Evolutionary conservation across 2,329 filamentous ascomycete species (phyloP).

Genomic region (Microsporum ferrugineum): DNA sequence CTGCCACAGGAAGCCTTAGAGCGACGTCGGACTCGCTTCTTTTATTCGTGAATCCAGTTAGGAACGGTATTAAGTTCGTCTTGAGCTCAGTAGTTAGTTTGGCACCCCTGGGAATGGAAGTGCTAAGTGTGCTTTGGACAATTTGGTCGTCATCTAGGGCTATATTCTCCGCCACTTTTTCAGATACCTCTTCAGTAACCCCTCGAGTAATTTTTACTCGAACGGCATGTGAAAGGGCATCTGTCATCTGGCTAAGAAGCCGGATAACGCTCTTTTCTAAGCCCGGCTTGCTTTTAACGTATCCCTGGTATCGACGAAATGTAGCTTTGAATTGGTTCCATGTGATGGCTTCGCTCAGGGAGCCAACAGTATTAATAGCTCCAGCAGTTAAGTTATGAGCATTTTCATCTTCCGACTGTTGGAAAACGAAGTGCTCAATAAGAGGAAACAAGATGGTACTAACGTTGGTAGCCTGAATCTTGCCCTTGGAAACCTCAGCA

Average conservation of each 20-base stretch:
- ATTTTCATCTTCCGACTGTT: slow-evolving; percentile 62
- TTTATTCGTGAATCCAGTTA: slow-evolving; percentile 78
- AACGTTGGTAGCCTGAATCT: slow-evolving; percentile 65
- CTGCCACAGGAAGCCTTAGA: slow-evolving; percentile 76
- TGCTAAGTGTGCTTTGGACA: slow-evolving; percentile 42
- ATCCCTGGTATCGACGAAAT: slow-evolving; percentile 71
- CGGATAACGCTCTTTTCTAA: slow-evolving; percentile 76
- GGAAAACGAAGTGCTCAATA: slow-evolving; percentile 87
- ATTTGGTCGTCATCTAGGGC: slow-evolving; percentile 20
- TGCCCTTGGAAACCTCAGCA: slow-evolving; percentile 50
- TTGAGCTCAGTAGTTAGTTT: slow-evolving; percentile 63
- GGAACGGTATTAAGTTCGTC: slow-evolving; percentile 62
- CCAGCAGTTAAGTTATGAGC: slow-evolving; percentile 77
- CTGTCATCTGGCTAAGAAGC: slow-evolving; percentile 68
- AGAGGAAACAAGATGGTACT: slow-evolving; percentile 81
- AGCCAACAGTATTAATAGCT: slow-evolving; percentile 67
- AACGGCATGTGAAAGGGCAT: slow-evolving; percentile 55
- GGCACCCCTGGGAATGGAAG: slow-evolving; percentile 53
- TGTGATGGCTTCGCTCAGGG: slow-evolving; percentile 62
- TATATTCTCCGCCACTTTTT: slow-evolving; percentile 15
- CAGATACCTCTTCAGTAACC: slow-evolving; percentile 14
- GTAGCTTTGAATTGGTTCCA: slow-evolving; percentile 85
- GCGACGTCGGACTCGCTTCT: slow-evolving; percentile 94
- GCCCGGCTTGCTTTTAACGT: slow-evolving; percentile 68
- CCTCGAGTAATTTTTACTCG: not conserved